These are phyloP conservation scores for Adansonia rubrostipa DNA, from an alignment of 441 rosid species.

Conservation along the genomic window DNA sequence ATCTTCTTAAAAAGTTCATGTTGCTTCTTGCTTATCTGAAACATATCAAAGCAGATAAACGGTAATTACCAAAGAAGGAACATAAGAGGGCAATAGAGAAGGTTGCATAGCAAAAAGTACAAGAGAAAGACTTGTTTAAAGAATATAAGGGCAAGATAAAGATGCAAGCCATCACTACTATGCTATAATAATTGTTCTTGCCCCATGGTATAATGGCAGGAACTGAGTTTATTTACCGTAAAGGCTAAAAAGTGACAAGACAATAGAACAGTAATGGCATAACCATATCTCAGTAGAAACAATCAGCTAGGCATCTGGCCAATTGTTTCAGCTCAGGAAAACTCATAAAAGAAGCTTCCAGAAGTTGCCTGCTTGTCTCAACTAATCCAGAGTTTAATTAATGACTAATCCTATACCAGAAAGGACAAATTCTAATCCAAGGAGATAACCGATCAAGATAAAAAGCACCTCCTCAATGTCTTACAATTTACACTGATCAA, in stretches of 20 bases:
- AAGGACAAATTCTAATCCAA: neutral
- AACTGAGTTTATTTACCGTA: slow-evolving; percentile 2
- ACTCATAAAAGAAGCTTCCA: neutral
- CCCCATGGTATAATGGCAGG: neutral
- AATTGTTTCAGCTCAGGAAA: neutral
- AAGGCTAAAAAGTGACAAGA: neutral
- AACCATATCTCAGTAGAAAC: slow-evolving; percentile 5
- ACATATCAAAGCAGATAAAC: slow-evolving; percentile 32
- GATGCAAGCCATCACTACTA: slow-evolving; percentile 13
- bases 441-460: slow-evolving; percentile 18
- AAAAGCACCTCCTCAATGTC: neutral
- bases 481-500: slow-evolving; percentile 20
- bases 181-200: neutral
- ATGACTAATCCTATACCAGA: neutral
- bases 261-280: neutral
- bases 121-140: neutral
- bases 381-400: neutral
- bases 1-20: slow-evolving; percentile 81
- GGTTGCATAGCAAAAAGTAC: neutral
- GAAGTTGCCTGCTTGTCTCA: neutral
- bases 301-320: slow-evolving; percentile 9
- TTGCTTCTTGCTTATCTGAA: slow-evolving; percentile 96
- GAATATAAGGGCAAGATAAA: neutral
- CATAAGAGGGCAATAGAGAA: neutral
- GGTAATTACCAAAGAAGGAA: slow-evolving; percentile 28